Percentiles rank a stretch among this genome's conserved stretches.
These are phyloP conservation scores for Acanthamoeba culbertsoni DNA, from an alignment of 208 protist genomes.

Conservation along the genomic window DNA sequence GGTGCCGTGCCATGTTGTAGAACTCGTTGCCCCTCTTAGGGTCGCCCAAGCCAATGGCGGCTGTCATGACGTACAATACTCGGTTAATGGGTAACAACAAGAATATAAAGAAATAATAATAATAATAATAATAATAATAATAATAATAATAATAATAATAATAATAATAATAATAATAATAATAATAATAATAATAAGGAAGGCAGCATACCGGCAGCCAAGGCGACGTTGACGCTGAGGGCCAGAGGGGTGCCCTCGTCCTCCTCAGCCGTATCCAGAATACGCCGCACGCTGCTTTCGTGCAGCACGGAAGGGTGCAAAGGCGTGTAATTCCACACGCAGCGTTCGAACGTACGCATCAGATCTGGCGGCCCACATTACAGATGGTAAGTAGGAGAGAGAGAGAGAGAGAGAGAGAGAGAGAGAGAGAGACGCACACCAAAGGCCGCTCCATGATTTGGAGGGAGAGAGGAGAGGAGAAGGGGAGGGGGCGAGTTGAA, in stretches of 20 bases:
- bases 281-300: slow-evolving; percentile 6
- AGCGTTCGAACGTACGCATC: not conserved
- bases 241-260: not conserved
- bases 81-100: too few species aligned
- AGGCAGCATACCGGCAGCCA: not conserved
- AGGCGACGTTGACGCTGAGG: slow-evolving; percentile 15
- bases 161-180: too few species aligned
- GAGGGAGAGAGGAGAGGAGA: not conserved
- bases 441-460: not conserved
- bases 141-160: too few species aligned
- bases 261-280: not conserved
- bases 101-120: too few species aligned
- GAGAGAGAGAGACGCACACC: not conserved
- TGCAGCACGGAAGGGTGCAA: slow-evolving; percentile 17
- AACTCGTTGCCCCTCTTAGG: slow-evolving; percentile 32
- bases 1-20: not conserved
- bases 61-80: too few species aligned
- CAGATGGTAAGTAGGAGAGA: not conserved
- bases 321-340: slow-evolving; percentile 24
- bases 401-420: not conserved
- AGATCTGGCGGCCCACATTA: not conserved
- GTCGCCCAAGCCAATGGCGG: not conserved
- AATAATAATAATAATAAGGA: not conserved
- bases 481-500: not conserved
- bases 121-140: too few species aligned